Percentiles rank a stretch among this genome's conserved stretches.
Conservation (phyloP, 2,329 filamentous ascomycete genomes). For the Drechslera avenae region DNA sequence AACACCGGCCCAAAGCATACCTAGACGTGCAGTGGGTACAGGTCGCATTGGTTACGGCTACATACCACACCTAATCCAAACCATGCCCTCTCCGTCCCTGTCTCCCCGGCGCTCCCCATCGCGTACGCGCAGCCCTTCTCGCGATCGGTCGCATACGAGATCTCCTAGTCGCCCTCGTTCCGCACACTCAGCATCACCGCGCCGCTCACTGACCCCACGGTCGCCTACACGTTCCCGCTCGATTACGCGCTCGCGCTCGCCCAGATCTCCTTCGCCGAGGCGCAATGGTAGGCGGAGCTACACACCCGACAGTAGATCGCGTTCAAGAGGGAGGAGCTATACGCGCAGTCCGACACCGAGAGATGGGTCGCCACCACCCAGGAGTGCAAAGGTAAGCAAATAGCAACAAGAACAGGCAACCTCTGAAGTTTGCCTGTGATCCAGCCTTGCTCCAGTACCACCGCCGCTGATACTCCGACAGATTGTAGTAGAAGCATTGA, state of each 20-base stretch:
- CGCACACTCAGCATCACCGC: slow-evolving; percentile 37
- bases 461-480: slow-evolving; percentile 46
- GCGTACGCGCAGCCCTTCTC: slow-evolving; percentile 47
- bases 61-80: neutral
- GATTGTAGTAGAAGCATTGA: slow-evolving; percentile 95
- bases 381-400: slow-evolving; percentile 46
- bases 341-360: slow-evolving; percentile 44
- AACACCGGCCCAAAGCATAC: neutral
- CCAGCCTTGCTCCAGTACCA: slow-evolving; percentile 1
- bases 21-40: neutral
- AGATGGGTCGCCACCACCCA: slow-evolving; percentile 40
- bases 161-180: slow-evolving; percentile 33
- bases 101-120: slow-evolving; percentile 32
- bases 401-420: neutral
- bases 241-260: slow-evolving; percentile 37
- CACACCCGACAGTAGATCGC: slow-evolving; percentile 36
- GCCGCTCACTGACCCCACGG: slow-evolving; percentile 47
- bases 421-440: neutral
- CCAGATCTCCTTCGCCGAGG: slow-evolving; percentile 32
- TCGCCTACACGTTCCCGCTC: slow-evolving; percentile 46
- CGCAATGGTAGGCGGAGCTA: slow-evolving; percentile 47
- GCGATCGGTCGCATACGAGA: slow-evolving; percentile 48
- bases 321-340: slow-evolving; percentile 42
- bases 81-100: slow-evolving; percentile 34
- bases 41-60: neutral